Evolutionary conservation across 805 yeast genomes (phyloP).

Genomic region (Torulaspora gathmanii): DNA sequence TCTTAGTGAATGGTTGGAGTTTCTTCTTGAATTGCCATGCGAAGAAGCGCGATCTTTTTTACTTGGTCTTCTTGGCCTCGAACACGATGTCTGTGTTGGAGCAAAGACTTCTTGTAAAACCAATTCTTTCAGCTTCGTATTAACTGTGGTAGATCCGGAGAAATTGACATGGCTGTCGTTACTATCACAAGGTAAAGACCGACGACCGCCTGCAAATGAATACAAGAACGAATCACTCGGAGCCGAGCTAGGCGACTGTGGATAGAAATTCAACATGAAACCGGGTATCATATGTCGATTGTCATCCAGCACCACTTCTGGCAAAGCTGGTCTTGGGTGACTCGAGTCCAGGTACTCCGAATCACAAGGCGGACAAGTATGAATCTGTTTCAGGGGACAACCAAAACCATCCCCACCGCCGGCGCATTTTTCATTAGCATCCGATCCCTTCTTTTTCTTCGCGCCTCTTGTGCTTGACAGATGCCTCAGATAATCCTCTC

Average conservation of each 20-base stretch:
- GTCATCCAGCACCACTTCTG: conserved; percentile 85
- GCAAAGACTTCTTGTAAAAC: conserved; percentile 68
- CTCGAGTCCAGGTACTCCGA: conserved; percentile 3
- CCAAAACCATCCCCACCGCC: conserved; percentile 1
- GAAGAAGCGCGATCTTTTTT: conserved; percentile 14
- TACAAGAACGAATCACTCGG: conserved; percentile 29
- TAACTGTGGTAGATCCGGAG: conserved; percentile 56
- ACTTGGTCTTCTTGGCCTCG: conserved; percentile 10
- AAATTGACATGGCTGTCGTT: not conserved
- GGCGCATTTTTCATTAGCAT: conserved; percentile 8
- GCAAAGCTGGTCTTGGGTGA: conserved; percentile 12
- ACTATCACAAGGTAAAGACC: conserved; percentile 8
- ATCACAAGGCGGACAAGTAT: conserved; percentile 17
- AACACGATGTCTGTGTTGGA: conserved; percentile 16
- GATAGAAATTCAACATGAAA: conserved; percentile 62
- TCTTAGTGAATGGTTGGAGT: conserved; percentile 22
- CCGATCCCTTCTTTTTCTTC: conserved; percentile 14
- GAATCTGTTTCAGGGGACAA: conserved; percentile 17
- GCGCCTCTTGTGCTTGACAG: conserved; percentile 13
- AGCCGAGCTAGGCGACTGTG: conserved; percentile 39
- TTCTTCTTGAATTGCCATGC: conserved; percentile 23
- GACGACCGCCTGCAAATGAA: conserved; percentile 20
- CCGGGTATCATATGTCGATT: conserved; percentile 89
- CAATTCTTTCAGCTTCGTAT: conserved; percentile 64
- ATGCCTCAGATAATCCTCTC: conserved; percentile 25